Conservation (phyloP, 208 protist species). For the Angomonas deanei region DNA sequence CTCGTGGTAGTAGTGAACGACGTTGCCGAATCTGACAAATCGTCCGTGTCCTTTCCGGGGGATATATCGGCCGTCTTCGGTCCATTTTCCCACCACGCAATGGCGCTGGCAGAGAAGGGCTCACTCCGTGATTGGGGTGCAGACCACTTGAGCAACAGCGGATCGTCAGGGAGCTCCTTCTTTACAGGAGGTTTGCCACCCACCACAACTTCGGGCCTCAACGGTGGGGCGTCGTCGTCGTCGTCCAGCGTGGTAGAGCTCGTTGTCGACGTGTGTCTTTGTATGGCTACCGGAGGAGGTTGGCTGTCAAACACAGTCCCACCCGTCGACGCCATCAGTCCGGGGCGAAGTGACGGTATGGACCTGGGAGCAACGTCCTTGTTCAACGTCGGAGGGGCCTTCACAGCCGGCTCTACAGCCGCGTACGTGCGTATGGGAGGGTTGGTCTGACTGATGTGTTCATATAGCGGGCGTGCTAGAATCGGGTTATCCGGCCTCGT, state of each 20-base stretch:
- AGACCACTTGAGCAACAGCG: not conserved
- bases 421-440: conserved; percentile 17
- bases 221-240: too few relatives aligned
- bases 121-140: not conserved
- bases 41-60: conserved; percentile 17
- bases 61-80: not conserved
- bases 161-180: too few relatives aligned
- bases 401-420: not conserved
- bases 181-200: too few relatives aligned
- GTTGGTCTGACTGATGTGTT: conserved; percentile 7
- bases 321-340: too few relatives aligned
- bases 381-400: too few relatives aligned
- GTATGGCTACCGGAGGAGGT: too few relatives aligned
- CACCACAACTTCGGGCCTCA: too few relatives aligned
- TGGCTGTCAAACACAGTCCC: too few relatives aligned
- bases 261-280: too few relatives aligned
- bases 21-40: conserved; percentile 44
- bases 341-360: too few relatives aligned
- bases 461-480: conserved; percentile 12
- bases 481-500: not conserved
- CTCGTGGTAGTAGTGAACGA: conserved; percentile 62
- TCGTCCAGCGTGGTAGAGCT: too few relatives aligned
- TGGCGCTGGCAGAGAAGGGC: conserved; percentile 32
- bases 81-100: conserved; percentile 73
- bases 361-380: too few relatives aligned